A percentile compares a stretch with the other conserved stretches of the same genome.
phyloP scores from a whole-genome alignment of 495 filamentous ascomycete genomes.

The Cercophora scortea region DNA sequence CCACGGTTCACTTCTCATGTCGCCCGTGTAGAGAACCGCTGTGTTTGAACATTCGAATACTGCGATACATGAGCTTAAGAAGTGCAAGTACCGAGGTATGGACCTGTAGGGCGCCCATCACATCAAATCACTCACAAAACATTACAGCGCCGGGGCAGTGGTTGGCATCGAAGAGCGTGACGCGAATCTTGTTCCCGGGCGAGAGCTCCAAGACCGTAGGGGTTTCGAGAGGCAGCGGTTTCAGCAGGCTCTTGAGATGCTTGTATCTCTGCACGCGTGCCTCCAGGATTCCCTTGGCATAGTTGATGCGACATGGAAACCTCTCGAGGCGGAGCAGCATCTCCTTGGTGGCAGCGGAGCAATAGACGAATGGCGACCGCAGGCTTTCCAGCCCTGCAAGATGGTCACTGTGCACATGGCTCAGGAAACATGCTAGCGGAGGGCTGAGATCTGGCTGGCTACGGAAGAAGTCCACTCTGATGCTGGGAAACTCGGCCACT shows the following conservation, averaged over 20 bases:
- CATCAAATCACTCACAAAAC: slow-evolving; percentile 59
- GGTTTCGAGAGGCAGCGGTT: slow-evolving; percentile 77
- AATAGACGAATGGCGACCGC: slow-evolving; percentile 77
- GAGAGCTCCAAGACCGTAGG: slow-evolving; percentile 70
- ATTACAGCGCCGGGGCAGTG: slow-evolving; percentile 89
- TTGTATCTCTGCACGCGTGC: slow-evolving; percentile 59
- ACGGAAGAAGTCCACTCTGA: slow-evolving; percentile 82
- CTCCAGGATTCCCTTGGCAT: slow-evolving; percentile 69
- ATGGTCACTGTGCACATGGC: slow-evolving; percentile 91
- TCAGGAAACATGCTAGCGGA: slow-evolving; percentile 81
- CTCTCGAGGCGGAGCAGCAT: slow-evolving; percentile 70
- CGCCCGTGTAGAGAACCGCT: slow-evolving; percentile 85
- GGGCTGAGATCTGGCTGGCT: slow-evolving; percentile 42
- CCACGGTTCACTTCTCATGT: slow-evolving; percentile 66
- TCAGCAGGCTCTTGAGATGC: slow-evolving; percentile 65
- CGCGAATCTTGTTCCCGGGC: slow-evolving; percentile 57
- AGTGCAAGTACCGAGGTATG: neutral
- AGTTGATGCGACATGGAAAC: slow-evolving; percentile 71
- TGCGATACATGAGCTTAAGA: slow-evolving; percentile 4
- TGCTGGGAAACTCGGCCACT: slow-evolving; percentile 57
- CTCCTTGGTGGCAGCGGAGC: slow-evolving; percentile 76
- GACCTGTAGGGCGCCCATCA: neutral
- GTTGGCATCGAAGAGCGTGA: slow-evolving; percentile 87
- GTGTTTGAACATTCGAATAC: slow-evolving; percentile 72
- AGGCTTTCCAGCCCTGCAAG: slow-evolving; percentile 73